These are phyloP conservation scores for Lophiostoma macrostomum DNA, from an alignment of 495 filamentous ascomycete species.

Conservation along the genomic window DNA sequence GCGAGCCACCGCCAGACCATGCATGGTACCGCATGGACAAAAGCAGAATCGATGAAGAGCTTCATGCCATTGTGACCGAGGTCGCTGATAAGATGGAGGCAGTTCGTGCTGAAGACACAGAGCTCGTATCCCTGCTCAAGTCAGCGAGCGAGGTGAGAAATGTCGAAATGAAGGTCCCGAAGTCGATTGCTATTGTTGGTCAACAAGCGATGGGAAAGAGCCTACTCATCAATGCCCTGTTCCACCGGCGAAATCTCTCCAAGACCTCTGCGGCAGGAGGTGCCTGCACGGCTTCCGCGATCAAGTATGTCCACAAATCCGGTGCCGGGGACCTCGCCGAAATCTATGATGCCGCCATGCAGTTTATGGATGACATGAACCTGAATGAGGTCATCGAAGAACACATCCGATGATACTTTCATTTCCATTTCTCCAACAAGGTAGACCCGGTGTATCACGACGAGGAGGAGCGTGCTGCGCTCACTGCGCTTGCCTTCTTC, in stretches of 20 bases:
- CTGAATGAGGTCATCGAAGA: background rate
- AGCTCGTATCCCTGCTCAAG: background rate
- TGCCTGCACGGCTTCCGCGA: constrained; percentile 9
- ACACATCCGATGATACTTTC: constrained; percentile 4
- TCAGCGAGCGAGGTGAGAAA: background rate
- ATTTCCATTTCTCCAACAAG: constrained; percentile 11
- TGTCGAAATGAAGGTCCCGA: background rate
- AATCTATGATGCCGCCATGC: background rate
- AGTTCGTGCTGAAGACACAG: background rate
- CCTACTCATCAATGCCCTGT: constrained; percentile 4
- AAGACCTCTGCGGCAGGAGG: constrained; percentile 3
- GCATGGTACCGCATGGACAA: background rate
- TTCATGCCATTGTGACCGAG: background rate
- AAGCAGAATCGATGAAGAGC: background rate
- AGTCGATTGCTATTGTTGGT: constrained; percentile 4
- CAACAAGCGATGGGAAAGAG: constrained; percentile 17
- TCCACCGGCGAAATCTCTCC: constrained; percentile 2
- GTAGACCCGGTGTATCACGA: background rate
- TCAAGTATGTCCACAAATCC: constrained; percentile 2
- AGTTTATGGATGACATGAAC: constrained; percentile 11
- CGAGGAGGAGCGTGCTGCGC: constrained; percentile 1
- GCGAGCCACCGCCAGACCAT: background rate
- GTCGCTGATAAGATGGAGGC: background rate
- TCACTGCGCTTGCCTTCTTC: constrained; percentile 3
- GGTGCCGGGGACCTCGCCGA: background rate